Evolutionary conservation across 371 early-diverging fungal species (phyloP), one percentile per base, ranked within the genome.

Genomic region (Mucor sp.): DNA sequence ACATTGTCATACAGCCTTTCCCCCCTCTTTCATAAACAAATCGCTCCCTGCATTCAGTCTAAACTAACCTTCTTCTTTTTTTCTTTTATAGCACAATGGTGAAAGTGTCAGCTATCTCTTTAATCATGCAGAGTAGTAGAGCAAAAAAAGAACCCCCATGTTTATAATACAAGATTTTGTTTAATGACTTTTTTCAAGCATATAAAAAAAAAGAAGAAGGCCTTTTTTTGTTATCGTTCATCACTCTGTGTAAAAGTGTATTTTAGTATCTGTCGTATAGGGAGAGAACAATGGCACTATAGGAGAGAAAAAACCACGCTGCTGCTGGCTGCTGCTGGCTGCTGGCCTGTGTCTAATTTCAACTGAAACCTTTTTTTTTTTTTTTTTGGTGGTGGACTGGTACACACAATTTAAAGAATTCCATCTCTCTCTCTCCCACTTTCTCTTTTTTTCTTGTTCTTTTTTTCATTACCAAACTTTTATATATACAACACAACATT

Each of bases 71-170:
- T 56, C 55, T 11, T 41, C 21, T 44, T 11, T 60, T 19, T 56
- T 47, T 11, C 39, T 28, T 44, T 11, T 60, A 48, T 71, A 83
- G 83, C 98, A 98, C 83, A 98, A 99, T 74, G 98, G 98, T 63
- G 99, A 99, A 83, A 91, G 92, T 77, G 94, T 98, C 69, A 94
- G 94, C 41, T 96, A 93, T 69, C 80, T 98, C 64, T 98, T 98
- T 77, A 81, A 84, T 61, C 79, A 80, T 67, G 79, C 78, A 32
- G 76, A 80, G 57, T 80, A 30, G 79, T 76, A 32, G 76, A 80
- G 57, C 78, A 30, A 30, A 47, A 41, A 28, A 27, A 27, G 7
- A 7, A 33, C 58, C n/a, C 25, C 48, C 23, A 33, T 50, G 50
- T 62, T 50, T 30, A 39, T 56, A 50, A 19, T 50, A 6, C 17